These are phyloP conservation scores for Gracilariopsis chorda DNA, from an alignment of 23 red algal genomes.

Conservation along the genomic window DNA sequence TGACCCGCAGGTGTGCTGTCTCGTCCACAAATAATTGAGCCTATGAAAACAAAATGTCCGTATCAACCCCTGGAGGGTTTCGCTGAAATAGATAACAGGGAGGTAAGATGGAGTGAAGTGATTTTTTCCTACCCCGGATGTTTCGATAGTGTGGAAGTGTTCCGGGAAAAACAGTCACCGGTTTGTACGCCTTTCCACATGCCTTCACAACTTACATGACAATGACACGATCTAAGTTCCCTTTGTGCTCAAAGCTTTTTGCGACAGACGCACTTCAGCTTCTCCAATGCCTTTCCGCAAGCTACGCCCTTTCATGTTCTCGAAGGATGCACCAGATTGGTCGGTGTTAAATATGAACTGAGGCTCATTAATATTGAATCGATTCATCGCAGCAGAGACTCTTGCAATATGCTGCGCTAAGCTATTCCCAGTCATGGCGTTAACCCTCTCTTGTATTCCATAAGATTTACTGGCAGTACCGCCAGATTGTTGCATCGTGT, in stretches of 20 bases:
- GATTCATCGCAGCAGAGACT: neutral
- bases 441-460: too few species aligned
- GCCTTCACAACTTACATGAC: neutral
- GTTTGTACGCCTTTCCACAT: neutral
- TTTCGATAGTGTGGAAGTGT: neutral
- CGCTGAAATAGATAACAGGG: neutral
- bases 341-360: neutral
- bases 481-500: too few species aligned
- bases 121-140: neutral
- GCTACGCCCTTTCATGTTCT: neutral
- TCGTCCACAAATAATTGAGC: neutral
- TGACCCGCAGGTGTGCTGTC: neutral
- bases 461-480: too few species aligned
- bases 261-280: too few species aligned
- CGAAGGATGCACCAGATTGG: neutral
- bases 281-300: neutral
- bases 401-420: neutral
- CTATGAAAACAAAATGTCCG: neutral
- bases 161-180: neutral
- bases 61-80: neutral
- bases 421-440: neutral
- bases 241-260: neutral
- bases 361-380: conserved; percentile 2
- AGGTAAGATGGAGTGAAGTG: neutral
- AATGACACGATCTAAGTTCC: neutral